A percentile compares a stretch with the other conserved stretches of the same genome.
Evolutionary conservation across 2,329 filamentous ascomycete species (phyloP).

Genomic region (Ceratocystis destructans): DNA sequence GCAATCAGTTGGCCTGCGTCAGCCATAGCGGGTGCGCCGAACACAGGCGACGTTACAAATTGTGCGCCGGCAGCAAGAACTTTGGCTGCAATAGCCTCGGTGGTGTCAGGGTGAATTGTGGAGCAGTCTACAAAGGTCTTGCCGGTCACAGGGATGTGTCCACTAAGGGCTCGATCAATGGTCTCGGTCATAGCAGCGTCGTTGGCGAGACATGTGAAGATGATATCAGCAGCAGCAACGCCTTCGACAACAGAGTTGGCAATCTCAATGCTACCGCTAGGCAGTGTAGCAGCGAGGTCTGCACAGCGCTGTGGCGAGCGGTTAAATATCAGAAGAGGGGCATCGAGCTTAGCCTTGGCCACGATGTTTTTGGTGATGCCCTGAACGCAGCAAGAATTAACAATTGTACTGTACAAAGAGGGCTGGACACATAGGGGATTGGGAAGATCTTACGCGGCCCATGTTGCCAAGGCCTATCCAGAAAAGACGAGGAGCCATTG

Average conservation of each 20-base stretch:
- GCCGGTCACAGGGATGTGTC: slow-evolving; percentile 37
- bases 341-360: slow-evolving; percentile 57
- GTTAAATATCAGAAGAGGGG: slow-evolving; percentile 68
- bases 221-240: slow-evolving; percentile 55
- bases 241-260: slow-evolving; percentile 51
- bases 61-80: slow-evolving; percentile 47
- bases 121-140: slow-evolving; percentile 83
- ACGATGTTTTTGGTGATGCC: slow-evolving; percentile 77
- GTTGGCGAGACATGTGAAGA: slow-evolving; percentile 71
- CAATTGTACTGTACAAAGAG: slow-evolving; percentile 2
- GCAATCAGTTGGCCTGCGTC: slow-evolving; percentile 57
- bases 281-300: slow-evolving; percentile 48
- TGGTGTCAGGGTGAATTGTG: slow-evolving; percentile 73
- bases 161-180: slow-evolving; percentile 42
- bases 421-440: not conserved
- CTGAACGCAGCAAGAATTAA: slow-evolving; percentile 28
- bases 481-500: slow-evolving; percentile 28
- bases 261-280: slow-evolving; percentile 48
- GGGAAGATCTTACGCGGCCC: slow-evolving; percentile 47
- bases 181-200: slow-evolving; percentile 57
- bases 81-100: slow-evolving; percentile 47
- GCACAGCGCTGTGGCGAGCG: slow-evolving; percentile 53
- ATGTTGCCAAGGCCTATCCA: slow-evolving; percentile 84
- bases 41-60: slow-evolving; percentile 60
- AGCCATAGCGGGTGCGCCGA: slow-evolving; percentile 57